These are phyloP conservation scores for Populus simonii DNA, from an alignment of 345 rosid species.

Conservation along the genomic window DNA sequence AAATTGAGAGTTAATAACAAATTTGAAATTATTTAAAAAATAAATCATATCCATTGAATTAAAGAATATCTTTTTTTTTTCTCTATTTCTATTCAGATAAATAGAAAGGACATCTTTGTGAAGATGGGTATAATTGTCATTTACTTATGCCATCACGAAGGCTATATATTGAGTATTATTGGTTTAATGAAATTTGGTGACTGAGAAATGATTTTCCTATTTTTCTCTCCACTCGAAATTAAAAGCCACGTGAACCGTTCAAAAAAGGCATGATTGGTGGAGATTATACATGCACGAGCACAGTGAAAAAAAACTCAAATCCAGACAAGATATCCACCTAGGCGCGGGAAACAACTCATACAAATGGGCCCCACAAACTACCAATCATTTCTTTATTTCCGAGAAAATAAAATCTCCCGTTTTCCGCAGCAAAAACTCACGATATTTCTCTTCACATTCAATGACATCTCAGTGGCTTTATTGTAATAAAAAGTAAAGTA, in stretches of 20 bases:
- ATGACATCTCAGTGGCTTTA: background rate
- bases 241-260: background rate
- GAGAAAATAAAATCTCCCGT: background rate
- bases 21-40: no score
- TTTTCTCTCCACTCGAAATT: background rate
- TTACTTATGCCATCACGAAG: no score
- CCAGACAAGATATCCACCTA: background rate
- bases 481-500: background rate
- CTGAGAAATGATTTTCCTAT: background rate
- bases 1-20: no score
- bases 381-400: background rate
- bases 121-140: no score
- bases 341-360: conserved; percentile 4
- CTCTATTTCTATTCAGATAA: no score
- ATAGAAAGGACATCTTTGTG: no score
- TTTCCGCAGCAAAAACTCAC: background rate
- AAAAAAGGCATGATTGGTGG: background rate
- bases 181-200: background rate
- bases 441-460: background rate
- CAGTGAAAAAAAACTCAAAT: background rate
- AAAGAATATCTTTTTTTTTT: no score
- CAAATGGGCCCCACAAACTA: background rate
- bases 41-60: no score
- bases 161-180: no score
- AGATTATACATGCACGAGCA: background rate